phyloP scores from a whole-genome alignment of 2,329 filamentous ascomycete genomes.

The Fusarium keratoplasticum region DNA sequence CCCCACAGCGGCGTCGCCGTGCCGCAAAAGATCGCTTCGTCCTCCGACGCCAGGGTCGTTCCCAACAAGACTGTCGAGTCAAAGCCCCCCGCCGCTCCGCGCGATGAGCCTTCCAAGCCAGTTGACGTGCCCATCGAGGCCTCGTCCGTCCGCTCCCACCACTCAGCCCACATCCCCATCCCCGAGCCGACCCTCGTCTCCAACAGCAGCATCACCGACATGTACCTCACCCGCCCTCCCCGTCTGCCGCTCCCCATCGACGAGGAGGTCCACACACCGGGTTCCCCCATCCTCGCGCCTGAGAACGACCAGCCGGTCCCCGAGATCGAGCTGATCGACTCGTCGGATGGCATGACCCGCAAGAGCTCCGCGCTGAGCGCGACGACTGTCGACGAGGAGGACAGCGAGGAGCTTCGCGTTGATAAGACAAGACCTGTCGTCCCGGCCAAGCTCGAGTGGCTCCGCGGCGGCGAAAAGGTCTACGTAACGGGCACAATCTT shows the following conservation, averaged over 20 bases:
- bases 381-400: constrained; percentile 79
- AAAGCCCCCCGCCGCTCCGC: constrained; percentile 34
- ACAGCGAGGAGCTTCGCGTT: constrained; percentile 79
- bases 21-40: constrained; percentile 40
- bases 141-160: constrained; percentile 52
- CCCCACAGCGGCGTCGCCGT: constrained; percentile 54
- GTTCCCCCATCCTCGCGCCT: constrained; percentile 86
- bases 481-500: constrained; percentile 98
- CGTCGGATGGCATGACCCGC: constrained; percentile 61
- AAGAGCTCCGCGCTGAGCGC: constrained; percentile 71
- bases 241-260: constrained; percentile 93
- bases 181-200: constrained; percentile 59
- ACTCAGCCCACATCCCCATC: constrained; percentile 44
- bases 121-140: constrained; percentile 66
- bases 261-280: constrained; percentile 88
- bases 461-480: constrained; percentile 83
- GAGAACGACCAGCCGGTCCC: constrained; percentile 68
- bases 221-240: constrained; percentile 80
- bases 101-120: constrained; percentile 62
- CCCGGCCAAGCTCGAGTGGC: constrained; percentile 89
- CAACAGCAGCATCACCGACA: constrained; percentile 70
- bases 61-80: constrained; percentile 32
- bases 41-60: constrained; percentile 28
- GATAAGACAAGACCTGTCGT: constrained; percentile 83
- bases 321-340: constrained; percentile 64